Conservation (phyloP, 2,329 filamentous ascomycete species). For the Raffaelea ambrosiae region DNA sequence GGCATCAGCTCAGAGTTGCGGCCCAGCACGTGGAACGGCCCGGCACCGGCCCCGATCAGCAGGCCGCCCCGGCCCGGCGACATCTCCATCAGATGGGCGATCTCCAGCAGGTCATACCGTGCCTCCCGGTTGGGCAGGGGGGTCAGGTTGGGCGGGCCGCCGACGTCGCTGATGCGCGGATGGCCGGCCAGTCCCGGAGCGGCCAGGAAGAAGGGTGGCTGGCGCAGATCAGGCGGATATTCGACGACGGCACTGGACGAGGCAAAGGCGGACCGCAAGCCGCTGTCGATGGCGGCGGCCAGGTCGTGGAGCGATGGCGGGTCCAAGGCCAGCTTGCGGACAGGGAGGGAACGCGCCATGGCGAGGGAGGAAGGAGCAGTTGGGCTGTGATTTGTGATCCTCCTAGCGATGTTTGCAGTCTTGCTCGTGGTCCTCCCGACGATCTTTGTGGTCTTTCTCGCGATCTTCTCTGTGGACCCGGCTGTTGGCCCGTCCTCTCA, state of each 20-base stretch:
- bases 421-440: too few species aligned
- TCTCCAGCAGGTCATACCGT: conserved; percentile 22
- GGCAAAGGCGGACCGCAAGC: background rate
- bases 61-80: conserved; percentile 17
- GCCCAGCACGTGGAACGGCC: conserved; percentile 30
- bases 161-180: conserved; percentile 31
- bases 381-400: too few species aligned
- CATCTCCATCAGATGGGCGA: conserved; percentile 30
- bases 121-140: conserved; percentile 24
- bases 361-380: too few species aligned
- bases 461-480: too few species aligned
- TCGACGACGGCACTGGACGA: background rate
- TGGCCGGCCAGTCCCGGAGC: conserved; percentile 28
- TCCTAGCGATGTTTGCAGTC: too few species aligned
- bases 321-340: too few species aligned
- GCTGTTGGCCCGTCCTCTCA: too few species aligned
- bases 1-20: conserved; percentile 33
- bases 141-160: conserved; percentile 31
- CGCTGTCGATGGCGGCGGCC: too few species aligned
- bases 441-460: too few species aligned
- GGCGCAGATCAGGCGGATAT: conserved; percentile 25
- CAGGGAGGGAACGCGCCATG: too few species aligned
- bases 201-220: conserved; percentile 27
- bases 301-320: too few species aligned
- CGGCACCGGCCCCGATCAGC: conserved; percentile 32